Conservation (phyloP, 169 alveolate species). For the Eimeria falciformis region DNA sequence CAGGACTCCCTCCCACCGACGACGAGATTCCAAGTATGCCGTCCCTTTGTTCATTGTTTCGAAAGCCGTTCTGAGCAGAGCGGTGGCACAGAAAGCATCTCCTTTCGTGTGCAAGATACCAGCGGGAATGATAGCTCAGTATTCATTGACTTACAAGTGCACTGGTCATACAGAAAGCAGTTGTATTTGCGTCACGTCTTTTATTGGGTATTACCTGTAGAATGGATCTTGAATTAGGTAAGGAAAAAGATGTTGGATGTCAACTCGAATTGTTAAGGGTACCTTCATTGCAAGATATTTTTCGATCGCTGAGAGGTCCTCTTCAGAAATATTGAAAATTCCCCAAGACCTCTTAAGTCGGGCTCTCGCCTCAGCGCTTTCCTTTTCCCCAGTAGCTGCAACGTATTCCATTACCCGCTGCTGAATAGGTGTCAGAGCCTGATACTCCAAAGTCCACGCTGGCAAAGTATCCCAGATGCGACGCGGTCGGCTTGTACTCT, state of each 20-base stretch:
- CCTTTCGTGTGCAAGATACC: no score
- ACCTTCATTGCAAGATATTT: slow-evolving; percentile 36
- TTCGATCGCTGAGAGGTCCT: slow-evolving; percentile 46
- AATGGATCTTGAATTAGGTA: slow-evolving; percentile 29
- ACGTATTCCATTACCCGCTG: slow-evolving; percentile 67
- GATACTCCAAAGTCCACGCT: slow-evolving; percentile 45
- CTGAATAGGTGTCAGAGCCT: slow-evolving; percentile 56
- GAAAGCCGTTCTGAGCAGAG: slow-evolving; percentile 42
- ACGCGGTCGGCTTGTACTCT: background rate
- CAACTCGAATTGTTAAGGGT: slow-evolving; percentile 63
- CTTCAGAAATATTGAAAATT: slow-evolving; percentile 28
- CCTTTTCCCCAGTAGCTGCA: slow-evolving; percentile 11
- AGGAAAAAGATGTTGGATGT: slow-evolving; percentile 53
- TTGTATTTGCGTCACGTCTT: background rate
- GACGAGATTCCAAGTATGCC: slow-evolving; percentile 27
- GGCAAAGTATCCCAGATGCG: slow-evolving; percentile 63
- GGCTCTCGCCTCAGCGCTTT: slow-evolving; percentile 49
- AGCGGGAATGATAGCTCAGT: no score
- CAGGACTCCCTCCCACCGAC: slow-evolving; percentile 37
- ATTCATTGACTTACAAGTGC: no score
- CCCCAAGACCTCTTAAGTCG: slow-evolving; percentile 49
- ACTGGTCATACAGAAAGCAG: background rate
- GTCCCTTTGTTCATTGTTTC: slow-evolving; percentile 25
- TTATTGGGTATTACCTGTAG: slow-evolving; percentile 9
- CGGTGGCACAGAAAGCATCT: no score